Percentiles rank a stretch among this genome's conserved stretches.
Conservation (phyloP, 2,329 filamentous ascomycete species). For the Neopestalotiopsis sp. region DNA sequence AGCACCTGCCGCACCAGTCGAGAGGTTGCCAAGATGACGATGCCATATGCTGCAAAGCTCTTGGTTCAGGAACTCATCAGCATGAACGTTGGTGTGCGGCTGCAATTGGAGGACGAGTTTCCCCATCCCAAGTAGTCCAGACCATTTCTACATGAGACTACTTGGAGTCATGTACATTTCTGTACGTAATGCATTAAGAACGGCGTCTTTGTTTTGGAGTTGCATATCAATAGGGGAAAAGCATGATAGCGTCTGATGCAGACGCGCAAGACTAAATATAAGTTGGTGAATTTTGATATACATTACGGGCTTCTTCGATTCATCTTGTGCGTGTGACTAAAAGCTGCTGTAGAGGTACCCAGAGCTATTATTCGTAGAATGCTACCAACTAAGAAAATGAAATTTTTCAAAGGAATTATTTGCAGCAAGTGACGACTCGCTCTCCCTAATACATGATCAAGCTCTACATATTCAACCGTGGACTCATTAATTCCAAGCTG, state of each 20-base stretch:
- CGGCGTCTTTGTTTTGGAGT: slow-evolving; percentile 28
- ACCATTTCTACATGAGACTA: neutral
- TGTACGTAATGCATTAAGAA: slow-evolving; percentile 11
- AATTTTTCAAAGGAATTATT: neutral
- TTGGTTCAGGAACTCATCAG: slow-evolving; percentile 94
- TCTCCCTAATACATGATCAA: neutral
- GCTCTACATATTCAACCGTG: neutral
- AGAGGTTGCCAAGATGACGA: slow-evolving; percentile 88
- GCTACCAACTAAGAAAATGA: neutral
- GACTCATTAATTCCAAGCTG: neutral
- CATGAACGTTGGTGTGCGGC: slow-evolving; percentile 96
- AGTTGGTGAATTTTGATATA: neutral
- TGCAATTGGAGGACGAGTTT: slow-evolving; percentile 95
- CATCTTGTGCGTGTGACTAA: neutral
- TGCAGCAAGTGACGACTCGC: neutral
- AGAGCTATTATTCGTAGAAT: too few species aligned
- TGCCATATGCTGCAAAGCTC: slow-evolving; percentile 97
- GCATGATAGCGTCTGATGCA: slow-evolving; percentile 16
- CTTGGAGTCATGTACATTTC: slow-evolving; percentile 6
- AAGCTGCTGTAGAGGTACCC: too few species aligned
- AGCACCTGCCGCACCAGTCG: slow-evolving; percentile 88
- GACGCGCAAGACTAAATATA: neutral
- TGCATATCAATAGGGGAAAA: slow-evolving; percentile 20
- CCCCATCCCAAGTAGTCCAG: slow-evolving; percentile 59
- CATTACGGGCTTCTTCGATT: neutral